Percentiles rank a stretch among this genome's conserved stretches.
Evolutionary conservation across 768 basidiomycete genomes (phyloP).

Genomic region (Cystofilobasidium bisporidii): DNA sequence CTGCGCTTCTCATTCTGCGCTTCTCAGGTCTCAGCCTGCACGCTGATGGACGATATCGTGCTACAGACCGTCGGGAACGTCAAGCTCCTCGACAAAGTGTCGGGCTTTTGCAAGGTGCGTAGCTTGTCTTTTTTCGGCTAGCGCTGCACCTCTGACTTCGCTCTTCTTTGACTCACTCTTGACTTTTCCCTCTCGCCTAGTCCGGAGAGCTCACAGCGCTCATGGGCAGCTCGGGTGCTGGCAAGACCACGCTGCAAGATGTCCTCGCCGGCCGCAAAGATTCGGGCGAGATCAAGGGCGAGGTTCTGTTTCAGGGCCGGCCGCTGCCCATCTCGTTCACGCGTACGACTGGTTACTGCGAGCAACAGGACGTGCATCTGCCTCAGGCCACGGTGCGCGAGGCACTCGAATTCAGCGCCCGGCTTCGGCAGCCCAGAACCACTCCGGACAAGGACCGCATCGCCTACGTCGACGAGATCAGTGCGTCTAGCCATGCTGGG

Average conservation of each 20-base stretch:
- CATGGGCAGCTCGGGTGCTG: constrained; percentile 44
- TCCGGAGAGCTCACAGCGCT: constrained; percentile 37
- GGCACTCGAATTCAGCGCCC: constrained; percentile 42
- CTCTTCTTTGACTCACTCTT: constrained; percentile 42
- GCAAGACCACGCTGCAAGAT: constrained; percentile 41
- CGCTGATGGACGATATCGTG: no score
- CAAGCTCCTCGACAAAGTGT: constrained; percentile 11
- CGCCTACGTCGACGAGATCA: constrained; percentile 46
- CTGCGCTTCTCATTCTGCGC: no score
- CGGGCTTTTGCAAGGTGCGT: constrained; percentile 14
- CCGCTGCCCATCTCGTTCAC: constrained; percentile 43
- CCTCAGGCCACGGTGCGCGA: constrained; percentile 36
- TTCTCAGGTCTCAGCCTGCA: no score
- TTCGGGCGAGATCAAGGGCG: constrained; percentile 14
- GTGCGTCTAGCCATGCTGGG: no score
- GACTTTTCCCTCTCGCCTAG: constrained; percentile 39
- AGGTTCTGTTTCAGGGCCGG: constrained; percentile 40
- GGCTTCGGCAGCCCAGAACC: constrained; percentile 41
- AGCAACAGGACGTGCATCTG: constrained; percentile 33
- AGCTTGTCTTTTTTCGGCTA: constrained; percentile 32
- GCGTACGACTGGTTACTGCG: constrained; percentile 42
- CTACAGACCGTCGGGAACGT: constrained; percentile 25
- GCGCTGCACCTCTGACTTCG: constrained; percentile 33
- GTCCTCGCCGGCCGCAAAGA: constrained; percentile 37
- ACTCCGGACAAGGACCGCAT: constrained; percentile 31